Base-by-base conservation (phyloP, 169 alveolate genomes). In the Plasmodium relictum region DNA sequence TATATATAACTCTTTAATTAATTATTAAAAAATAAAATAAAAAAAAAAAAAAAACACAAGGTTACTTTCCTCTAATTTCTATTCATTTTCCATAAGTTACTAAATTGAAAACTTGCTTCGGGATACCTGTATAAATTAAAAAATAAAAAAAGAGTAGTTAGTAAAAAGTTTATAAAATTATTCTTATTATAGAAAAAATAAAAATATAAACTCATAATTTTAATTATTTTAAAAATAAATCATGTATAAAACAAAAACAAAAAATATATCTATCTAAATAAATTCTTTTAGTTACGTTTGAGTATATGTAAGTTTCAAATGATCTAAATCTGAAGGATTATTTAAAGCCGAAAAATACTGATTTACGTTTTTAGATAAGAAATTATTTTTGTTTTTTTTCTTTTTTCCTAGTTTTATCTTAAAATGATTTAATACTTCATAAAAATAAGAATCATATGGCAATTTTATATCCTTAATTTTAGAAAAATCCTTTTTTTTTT, bases 381-480 rank as follows among this genome's bases (percentile, higher is more conserved):
- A 6, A 9, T 26, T 69, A 37, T 45, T 7, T 6, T 6, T n/a
- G 39, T 45, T 3, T 26, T 20, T 14, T 85, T 41, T 65, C 2
- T 14, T 20, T 12, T 48, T 48, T 24, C 44, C 20, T 3, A 44
- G 24, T 9, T 56, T 26, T n/a, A 85, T 85, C 63, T 52, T 69
- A 48, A 85, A 71, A 59, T 70, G 48, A 3, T 0, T 4, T 58
- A 85, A 39, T 24, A 85, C 56, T 70, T 52, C 62, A 65, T 85
- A 85, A 44, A 85, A 85, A 44, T 85, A 85, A 8, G 70, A 72
- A 22, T 85, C 86, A 48, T 14, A 70, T 14, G 92, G 88, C 6
- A 85, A 59, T 44, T 16, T 70, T 12, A 85, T 85, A 5, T 24
- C 6, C 22, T 45, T 31, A 0, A 42, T 48, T 37, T 58, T 70